These are phyloP conservation scores for Ophiognomonia clavigignenti-juglandacearum DNA, from an alignment of 2,329 filamentous ascomycete species.

Conservation along the genomic window DNA sequence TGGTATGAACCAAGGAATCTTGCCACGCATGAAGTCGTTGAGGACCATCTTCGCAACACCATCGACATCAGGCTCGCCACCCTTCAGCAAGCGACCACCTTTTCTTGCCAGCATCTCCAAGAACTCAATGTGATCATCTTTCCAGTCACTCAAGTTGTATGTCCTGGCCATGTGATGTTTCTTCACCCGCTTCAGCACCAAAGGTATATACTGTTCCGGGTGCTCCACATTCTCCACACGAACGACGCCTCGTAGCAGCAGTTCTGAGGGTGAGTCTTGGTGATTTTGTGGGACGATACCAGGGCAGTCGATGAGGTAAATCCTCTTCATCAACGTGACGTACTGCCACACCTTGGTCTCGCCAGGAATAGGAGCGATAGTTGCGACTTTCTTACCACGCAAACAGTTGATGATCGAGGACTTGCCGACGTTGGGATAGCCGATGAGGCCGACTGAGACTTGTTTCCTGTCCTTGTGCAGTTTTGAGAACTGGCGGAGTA, in stretches of 20 bases:
- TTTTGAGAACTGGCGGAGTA: conserved; percentile 87
- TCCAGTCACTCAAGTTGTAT: conserved; percentile 80
- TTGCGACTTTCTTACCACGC: conserved; percentile 90
- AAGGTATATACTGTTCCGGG: conserved; percentile 90
- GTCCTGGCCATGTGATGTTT: conserved; percentile 86
- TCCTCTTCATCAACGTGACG: conserved; percentile 75
- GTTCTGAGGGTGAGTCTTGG: conserved; percentile 78
- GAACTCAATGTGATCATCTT: conserved; percentile 72
- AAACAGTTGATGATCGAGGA: conserved; percentile 96
- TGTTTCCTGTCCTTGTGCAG: conserved; percentile 90
- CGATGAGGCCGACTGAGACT: conserved; percentile 82
- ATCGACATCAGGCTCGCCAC: conserved; percentile 91
- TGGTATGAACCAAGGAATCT: conserved; percentile 92
- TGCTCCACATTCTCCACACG: conserved; percentile 95
- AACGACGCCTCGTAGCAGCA: conserved; percentile 85
- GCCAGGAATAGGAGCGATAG: conserved; percentile 87
- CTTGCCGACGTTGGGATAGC: conserved; percentile 90
- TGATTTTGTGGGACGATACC: conserved; percentile 90
- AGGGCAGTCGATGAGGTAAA: conserved; percentile 93
- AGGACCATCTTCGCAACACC: conserved; percentile 95
- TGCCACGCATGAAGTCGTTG: conserved; percentile 92
- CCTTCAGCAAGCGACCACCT: conserved; percentile 77
- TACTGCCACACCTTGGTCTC: conserved; percentile 98
- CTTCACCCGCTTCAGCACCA: conserved; percentile 75
- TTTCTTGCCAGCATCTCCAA: conserved; percentile 84